Percentiles rank a stretch among this genome's conserved stretches.
Conservation (phyloP, 768 basidiomycete genomes). For the Basidioascus undulatus region DNA sequence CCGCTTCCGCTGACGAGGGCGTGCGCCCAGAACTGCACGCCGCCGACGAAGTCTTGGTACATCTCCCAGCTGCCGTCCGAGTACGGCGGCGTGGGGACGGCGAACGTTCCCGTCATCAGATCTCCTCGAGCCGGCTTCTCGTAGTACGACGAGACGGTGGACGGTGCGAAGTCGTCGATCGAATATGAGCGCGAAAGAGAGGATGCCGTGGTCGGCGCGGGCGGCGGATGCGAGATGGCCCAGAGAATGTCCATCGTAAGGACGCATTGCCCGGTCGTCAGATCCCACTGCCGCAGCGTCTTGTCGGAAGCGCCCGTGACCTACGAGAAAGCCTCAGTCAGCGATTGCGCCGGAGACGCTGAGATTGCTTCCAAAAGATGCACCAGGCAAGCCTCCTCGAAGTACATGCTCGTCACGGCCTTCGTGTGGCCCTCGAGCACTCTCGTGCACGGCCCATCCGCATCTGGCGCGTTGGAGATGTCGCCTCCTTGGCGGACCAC, state of each 20-base stretch:
- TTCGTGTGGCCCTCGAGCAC: constrained; percentile 76
- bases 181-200: constrained; percentile 1
- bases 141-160: too few relatives aligned
- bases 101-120: constrained; percentile 46
- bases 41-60: constrained; percentile 93
- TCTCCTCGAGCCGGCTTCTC: too few relatives aligned
- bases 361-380: constrained; percentile 16
- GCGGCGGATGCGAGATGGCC: constrained; percentile 80
- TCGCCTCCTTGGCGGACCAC: not conserved
- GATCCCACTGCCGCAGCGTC: constrained; percentile 94
- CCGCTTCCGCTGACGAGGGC: constrained; percentile 91
- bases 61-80: constrained; percentile 80
- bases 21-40: constrained; percentile 96
- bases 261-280: constrained; percentile 88
- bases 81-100: constrained; percentile 57
- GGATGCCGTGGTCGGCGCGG: constrained; percentile 6
- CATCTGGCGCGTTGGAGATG: constrained; percentile 18
- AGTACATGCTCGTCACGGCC: constrained; percentile 77
- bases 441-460: constrained; percentile 39
- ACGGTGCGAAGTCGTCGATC: too few relatives aligned
- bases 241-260: constrained; percentile 99
- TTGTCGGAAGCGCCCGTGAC: constrained; percentile 96
- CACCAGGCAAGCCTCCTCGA: constrained; percentile 82
- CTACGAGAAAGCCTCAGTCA: constrained; percentile 23
- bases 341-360: not conserved